These are phyloP conservation scores for Aspergillus kassunensis DNA, from an alignment of 495 filamentous ascomycete species.

Conservation along the genomic window DNA sequence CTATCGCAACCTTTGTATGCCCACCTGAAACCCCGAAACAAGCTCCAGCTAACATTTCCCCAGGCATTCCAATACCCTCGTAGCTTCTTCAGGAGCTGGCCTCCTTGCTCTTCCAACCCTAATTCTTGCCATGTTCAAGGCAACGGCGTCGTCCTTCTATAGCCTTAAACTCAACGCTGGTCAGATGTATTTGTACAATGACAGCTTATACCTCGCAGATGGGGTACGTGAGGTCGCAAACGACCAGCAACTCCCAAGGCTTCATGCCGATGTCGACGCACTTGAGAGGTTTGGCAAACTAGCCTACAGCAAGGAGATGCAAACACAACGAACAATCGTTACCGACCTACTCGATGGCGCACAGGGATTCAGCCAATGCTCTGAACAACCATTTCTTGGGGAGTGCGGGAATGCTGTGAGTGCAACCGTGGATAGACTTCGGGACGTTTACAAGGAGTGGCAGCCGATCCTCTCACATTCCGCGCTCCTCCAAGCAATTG, in stretches of 20 bases:
- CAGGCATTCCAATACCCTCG: conserved; percentile 45
- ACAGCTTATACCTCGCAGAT: conserved; percentile 73
- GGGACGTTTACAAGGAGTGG: conserved; percentile 70
- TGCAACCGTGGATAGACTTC: conserved; percentile 62
- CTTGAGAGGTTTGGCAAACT: conserved; percentile 77
- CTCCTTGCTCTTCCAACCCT: conserved; percentile 80
- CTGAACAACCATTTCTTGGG: conserved; percentile 54
- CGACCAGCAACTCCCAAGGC: conserved; percentile 47
- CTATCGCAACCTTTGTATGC: conserved; percentile 55
- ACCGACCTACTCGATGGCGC: conserved; percentile 79
- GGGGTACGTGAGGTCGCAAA: conserved; percentile 57
- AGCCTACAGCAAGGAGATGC: conserved; percentile 84
- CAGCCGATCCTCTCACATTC: conserved; percentile 74
- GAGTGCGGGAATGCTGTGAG: conserved; percentile 70
- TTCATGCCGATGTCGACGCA: conserved; percentile 66
- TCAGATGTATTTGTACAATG: conserved; percentile 93
- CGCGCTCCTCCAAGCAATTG: conserved; percentile 78
- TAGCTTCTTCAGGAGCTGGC: conserved; percentile 68
- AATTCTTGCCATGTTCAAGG: conserved; percentile 85
- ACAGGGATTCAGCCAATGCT: conserved; percentile 61
- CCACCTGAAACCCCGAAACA: conserved; percentile 3
- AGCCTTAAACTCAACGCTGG: conserved; percentile 56
- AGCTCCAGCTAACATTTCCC: conserved; percentile 22
- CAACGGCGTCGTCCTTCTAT: conserved; percentile 80
- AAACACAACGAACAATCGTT: conserved; percentile 75